Base-by-base conservation (phyloP, 768 basidiomycete species). In the Rhodotorula babjevae region DNA sequence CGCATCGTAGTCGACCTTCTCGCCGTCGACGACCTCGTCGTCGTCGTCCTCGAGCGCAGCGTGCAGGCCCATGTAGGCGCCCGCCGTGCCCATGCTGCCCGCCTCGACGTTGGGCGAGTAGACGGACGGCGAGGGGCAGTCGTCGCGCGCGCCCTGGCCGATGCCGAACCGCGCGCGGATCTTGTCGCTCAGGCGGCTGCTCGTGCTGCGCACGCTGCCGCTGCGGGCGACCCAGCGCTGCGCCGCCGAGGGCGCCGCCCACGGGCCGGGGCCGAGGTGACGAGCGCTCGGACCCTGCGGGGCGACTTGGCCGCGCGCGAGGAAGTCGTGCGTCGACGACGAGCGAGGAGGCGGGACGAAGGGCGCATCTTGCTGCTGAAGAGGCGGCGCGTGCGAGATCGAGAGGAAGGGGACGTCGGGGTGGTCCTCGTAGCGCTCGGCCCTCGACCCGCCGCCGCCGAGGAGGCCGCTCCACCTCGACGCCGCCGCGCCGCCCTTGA, bases 91-190 rank as follows among this genome's bases (percentile, higher is more conserved):
- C 36, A 61, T 42, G 3, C 8, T 42, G 29, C 31, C 11, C 47
- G 31, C 55, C 46, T 66, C 62, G 58, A 64, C 63, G 12, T 60
- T 50, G 16, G 70, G 70, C 42, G 74, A 75, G 70, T 75, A 75
- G 52, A 71, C 60, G 2, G 73, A 75, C 10, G 73, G 73, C 21
- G 66, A 68, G 2, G 68, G 60, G 21, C 27, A 58, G 29, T 50
- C n/a, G 44, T 47, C 33, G 25, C 58, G 57, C 16, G 47, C 40
- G 31, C 56, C 42, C 33, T 29, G 21, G 36, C 44, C 46, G 42
- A 27, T n/a, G 27, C 61, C 31, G 16, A 42, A 29, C 36, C 47
- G 49, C 57, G 44, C 42, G 36, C 68, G 64, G 36, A 71, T 46
- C 59, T 65, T 66, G 44, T 67, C 65, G 50, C 65, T 64, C 57